Base-by-base conservation (phyloP, 2,329 filamentous ascomycete species). In the Fusarium ramigenum region DNA sequence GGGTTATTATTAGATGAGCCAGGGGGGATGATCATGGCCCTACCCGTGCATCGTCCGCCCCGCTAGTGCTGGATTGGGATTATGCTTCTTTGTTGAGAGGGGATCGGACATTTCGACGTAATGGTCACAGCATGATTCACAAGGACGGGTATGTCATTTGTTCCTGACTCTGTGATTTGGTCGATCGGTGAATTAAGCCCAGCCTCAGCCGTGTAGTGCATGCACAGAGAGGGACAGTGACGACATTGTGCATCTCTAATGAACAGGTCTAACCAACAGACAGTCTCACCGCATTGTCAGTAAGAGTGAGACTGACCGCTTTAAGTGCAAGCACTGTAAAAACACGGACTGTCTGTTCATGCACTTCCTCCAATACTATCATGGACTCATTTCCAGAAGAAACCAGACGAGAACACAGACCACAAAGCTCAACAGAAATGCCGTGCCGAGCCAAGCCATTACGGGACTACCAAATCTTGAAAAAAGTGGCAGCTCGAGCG, bases 401-500 rank as follows among this genome's bases (percentile, higher is more conserved):
- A 16, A 36, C 44, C 21, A 9, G 30, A 59, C 44, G 23, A 23
- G 23, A 53, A 53, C 18, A 67, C 34, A 32, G 30, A 8, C 32
- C 40, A 49, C 15, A 30, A 36, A 46, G 11, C 50, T 68, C 56
- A 69, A 54, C 56, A 68, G 39, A 63, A 40, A n/a, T 63, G 32
- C 63, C 64, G 42, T 44, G 63, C 54, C 65, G 37, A 40, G 58
- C 47, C 46, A 54, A 66, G 37, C 44, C 63, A 39, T 21, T 63
- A 44, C 25, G 14, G 47, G 52, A 34, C 25, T n/a, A 23, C n/a
- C 50, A 59, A 40, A 44, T 53, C 37, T 52, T 44, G 57, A 30
- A 39, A 59, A 59, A 30, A 60, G 23, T 60, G 19, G 23, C 39
- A 67, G 21, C 23, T 37, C 28, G 23, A 50, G 57, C 32, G 64